phyloP scores from a whole-genome alignment of 208 protist species.

The Acanthamoeba lenticulata region DNA sequence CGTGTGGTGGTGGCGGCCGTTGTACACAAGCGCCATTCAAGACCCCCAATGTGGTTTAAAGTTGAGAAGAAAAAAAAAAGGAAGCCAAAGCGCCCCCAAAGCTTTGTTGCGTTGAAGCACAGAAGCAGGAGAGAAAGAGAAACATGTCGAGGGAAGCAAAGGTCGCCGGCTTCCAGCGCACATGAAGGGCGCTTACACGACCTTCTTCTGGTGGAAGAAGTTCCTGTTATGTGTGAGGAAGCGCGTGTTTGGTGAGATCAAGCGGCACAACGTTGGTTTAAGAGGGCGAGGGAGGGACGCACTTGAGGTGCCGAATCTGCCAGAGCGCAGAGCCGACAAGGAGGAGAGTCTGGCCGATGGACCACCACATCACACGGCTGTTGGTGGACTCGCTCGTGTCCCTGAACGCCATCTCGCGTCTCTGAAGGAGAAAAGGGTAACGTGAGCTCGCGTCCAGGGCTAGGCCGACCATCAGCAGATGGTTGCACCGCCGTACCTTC shows the following conservation, averaged over 20 bases:
- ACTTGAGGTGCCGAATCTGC: conserved; percentile 79
- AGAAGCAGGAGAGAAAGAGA: too few relatives aligned
- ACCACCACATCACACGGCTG: conserved; percentile 81
- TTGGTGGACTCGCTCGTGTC: conserved; percentile 80
- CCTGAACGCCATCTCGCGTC: conserved; percentile 60
- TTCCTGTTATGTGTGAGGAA: neutral
- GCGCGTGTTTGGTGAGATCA: neutral
- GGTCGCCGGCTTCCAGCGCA: too few relatives aligned
- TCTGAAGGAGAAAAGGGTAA: neutral
- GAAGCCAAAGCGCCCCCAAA: too few relatives aligned
- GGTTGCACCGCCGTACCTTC: conserved; percentile 57
- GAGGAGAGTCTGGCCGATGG: conserved; percentile 73
- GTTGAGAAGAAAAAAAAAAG: too few relatives aligned
- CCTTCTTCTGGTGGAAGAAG: conserved; percentile 59
- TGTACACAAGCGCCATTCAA: too few relatives aligned
- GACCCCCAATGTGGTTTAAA: too few relatives aligned
- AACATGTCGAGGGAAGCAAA: too few relatives aligned
- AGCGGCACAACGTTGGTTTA: neutral
- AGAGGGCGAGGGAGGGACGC: conserved; percentile 52
- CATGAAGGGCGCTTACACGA: conserved; percentile 52
- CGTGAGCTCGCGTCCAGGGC: neutral
- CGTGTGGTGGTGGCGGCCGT: too few relatives aligned
- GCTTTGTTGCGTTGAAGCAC: too few relatives aligned
- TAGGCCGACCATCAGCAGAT: neutral
- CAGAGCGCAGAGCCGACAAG: conserved; percentile 73